phyloP scores from a whole-genome alignment of 495 filamentous ascomycete genomes.

The Tetracladium setigerum region DNA sequence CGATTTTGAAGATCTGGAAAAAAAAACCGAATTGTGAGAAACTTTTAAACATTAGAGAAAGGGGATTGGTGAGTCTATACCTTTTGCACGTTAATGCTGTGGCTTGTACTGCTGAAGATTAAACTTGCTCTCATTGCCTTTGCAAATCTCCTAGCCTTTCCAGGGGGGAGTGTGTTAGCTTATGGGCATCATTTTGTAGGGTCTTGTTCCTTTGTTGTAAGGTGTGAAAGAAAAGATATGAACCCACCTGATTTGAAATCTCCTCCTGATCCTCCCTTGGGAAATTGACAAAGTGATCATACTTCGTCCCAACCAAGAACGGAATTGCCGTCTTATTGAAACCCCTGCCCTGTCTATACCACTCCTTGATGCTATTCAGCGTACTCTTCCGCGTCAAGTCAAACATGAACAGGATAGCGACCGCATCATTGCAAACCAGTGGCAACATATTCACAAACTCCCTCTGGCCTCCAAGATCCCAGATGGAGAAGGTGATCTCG shows the following conservation, averaged over 20 bases:
- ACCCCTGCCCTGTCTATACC: conserved; percentile 94
- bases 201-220: too few species aligned
- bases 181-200: not conserved
- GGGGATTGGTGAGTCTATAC: conserved; percentile 35
- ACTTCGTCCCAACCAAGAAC: conserved; percentile 93
- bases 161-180: not conserved
- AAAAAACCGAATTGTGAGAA: conserved; percentile 13
- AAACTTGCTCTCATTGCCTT: conserved; percentile 96
- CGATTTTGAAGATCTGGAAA: conserved; percentile 95
- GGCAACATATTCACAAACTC: conserved; percentile 99
- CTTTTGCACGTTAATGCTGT: conserved; percentile 99
- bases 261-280: conserved; percentile 96
- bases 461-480: conserved; percentile 95
- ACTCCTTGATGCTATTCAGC: conserved; percentile 97
- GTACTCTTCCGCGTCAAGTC: conserved; percentile 97
- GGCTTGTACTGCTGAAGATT: conserved; percentile 97
- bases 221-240: not conserved
- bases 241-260: conserved; percentile 80
- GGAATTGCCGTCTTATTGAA: conserved; percentile 99
- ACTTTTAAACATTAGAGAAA: not conserved
- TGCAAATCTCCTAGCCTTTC: conserved; percentile 85
- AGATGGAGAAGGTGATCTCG: conserved; percentile 99
- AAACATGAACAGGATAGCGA: conserved; percentile 99
- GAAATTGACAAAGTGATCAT: conserved; percentile 98
- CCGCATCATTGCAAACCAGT: conserved; percentile 96